Evolutionary conservation across 257 asterid genomes (phyloP).

Genomic region (Paraleonurus japonicus): DNA sequence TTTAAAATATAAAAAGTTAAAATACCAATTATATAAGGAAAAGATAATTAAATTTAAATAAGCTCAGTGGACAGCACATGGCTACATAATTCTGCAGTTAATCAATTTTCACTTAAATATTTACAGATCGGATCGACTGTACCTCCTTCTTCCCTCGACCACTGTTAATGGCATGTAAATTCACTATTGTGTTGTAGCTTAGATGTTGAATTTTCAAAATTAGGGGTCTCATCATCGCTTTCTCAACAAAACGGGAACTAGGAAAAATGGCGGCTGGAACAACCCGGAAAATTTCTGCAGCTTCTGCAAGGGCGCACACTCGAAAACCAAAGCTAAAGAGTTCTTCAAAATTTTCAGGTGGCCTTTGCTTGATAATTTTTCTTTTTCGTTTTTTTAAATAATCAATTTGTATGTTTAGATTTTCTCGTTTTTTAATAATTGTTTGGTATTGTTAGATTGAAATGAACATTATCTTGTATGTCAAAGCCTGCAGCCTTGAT

Average conservation of each 20-base stretch:
- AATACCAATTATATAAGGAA: background rate
- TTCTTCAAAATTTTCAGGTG: conserved; percentile 54
- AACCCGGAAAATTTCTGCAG: conserved; percentile 32
- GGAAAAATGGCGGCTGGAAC: too few relatives aligned
- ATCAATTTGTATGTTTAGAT: background rate
- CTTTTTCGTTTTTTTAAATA: background rate
- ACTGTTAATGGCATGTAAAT: too few relatives aligned
- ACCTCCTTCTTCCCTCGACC: too few relatives aligned
- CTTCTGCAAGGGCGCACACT: conserved; percentile 86
- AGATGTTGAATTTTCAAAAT: too few relatives aligned
- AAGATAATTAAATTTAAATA: background rate
- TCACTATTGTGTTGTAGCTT: too few relatives aligned
- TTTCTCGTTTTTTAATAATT: conserved; percentile 12
- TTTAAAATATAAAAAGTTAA: background rate
- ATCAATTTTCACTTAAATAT: too few relatives aligned
- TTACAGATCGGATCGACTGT: too few relatives aligned
- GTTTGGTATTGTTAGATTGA: background rate
- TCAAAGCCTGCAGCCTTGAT: background rate
- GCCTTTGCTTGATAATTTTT: background rate
- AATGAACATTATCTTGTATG: background rate
- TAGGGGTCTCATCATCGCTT: too few relatives aligned
- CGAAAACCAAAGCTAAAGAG: conserved; percentile 47
- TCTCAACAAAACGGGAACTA: too few relatives aligned
- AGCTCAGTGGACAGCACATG: background rate
- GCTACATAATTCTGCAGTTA: conserved; percentile 31